Percentiles rank a stretch among this genome's conserved stretches.
Evolutionary conservation across 139 green algal genomes (phyloP).

Genomic region (Zygnema cylindricum): DNA sequence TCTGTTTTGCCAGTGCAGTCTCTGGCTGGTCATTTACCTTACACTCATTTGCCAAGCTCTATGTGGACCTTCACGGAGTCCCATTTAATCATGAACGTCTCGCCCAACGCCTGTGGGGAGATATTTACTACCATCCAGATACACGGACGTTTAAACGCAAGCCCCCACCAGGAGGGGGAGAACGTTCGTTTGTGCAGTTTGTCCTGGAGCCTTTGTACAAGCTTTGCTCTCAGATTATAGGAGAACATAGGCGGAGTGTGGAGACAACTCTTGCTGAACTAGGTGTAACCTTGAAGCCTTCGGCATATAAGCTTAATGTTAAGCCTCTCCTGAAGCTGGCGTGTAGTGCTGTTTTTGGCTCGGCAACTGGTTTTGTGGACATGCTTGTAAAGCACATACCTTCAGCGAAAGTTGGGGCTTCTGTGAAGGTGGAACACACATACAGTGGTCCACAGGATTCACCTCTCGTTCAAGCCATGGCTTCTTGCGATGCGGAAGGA

Average conservation of each 20-base stretch:
- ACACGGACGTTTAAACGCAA: conserved; percentile 82
- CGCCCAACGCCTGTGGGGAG: conserved; percentile 86
- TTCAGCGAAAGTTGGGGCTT: conserved; percentile 73
- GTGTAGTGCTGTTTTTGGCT: conserved; percentile 75
- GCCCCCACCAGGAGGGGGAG: conserved; percentile 64
- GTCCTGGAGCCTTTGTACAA: conserved; percentile 98
- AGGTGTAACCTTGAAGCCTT: conserved; percentile 80
- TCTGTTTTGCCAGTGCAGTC: conserved; percentile 78
- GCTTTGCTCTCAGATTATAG: conserved; percentile 76
- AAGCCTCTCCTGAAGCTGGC: conserved; percentile 76
- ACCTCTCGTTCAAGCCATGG: conserved; percentile 76
- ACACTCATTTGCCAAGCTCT: conserved; percentile 85
- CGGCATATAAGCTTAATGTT: conserved; percentile 81
- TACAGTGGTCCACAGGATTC: conserved; percentile 84
- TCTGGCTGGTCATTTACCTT: conserved; percentile 93
- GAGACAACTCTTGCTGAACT: conserved; percentile 77
- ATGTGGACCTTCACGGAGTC: conserved; percentile 72
- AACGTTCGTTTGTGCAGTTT: conserved; percentile 95
- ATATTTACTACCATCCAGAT: conserved; percentile 88
- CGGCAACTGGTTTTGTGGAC: conserved; percentile 84
- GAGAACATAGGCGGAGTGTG: conserved; percentile 74
- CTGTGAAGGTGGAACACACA: conserved; percentile 71
- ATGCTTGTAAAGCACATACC: conserved; percentile 88
- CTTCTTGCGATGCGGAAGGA: conserved; percentile 79
- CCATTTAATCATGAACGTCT: conserved; percentile 70